Percentiles rank a stretch among this genome's conserved stretches.
phyloP scores from a whole-genome alignment of 1,139 yeast species.

The Geotrichum macrosporum region DNA sequence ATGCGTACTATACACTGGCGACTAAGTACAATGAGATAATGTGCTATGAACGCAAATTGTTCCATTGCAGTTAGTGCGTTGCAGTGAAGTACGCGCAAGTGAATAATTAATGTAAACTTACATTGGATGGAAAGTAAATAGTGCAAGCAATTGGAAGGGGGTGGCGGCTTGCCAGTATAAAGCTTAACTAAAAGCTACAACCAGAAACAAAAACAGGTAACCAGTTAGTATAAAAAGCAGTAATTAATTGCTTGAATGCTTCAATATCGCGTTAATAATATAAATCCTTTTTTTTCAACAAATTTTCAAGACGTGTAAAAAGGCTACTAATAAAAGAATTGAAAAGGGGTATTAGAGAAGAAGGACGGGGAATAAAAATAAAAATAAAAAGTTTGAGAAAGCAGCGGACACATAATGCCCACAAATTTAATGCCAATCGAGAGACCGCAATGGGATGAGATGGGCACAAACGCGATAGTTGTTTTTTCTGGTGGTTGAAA shows the following conservation, averaged over 20 bases:
- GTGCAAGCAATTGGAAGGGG: no score
- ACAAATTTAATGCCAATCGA: constrained; percentile 1
- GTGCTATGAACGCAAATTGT: no score
- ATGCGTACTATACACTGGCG: no score
- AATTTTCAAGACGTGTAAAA: constrained; percentile 10
- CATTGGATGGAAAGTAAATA: no score
- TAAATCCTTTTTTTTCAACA: neutral
- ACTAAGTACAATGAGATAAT: no score
- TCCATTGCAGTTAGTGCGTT: no score
- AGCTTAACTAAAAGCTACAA: no score
- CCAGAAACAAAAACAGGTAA: no score
- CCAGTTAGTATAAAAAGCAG: neutral
- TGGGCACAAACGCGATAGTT: constrained; percentile 1
- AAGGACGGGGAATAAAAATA: neutral
- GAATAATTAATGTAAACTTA: no score
- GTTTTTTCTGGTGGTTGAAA: constrained; percentile 11
- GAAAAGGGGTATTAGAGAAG: constrained; percentile 1
- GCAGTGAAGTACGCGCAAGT: no score
- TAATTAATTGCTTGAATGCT: neutral
- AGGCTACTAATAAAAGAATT: neutral
- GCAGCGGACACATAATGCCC: constrained; percentile 6
- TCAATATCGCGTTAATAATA: neutral
- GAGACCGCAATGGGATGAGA: neutral
- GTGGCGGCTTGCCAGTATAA: no score
- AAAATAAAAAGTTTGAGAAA: constrained; percentile 1